phyloP scores from a whole-genome alignment of 129 eudicot genomes.

The Saposhnikovia divaricata region DNA sequence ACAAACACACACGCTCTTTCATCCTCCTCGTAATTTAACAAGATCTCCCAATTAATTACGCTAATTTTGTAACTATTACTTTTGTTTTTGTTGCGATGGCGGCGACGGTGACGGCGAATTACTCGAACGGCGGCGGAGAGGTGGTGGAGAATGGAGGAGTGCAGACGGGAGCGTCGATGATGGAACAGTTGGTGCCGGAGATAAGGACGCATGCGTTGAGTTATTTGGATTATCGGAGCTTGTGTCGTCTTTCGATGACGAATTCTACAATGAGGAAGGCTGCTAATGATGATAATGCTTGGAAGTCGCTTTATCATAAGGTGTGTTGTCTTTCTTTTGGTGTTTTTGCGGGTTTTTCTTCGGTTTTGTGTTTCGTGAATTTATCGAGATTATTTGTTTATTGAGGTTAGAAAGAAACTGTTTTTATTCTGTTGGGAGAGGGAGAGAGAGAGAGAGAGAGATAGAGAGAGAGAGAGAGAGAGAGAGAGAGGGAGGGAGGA shows the following conservation, averaged over 20 bases:
- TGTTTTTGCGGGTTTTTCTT: not conserved
- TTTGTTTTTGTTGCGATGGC: conserved; percentile 5
- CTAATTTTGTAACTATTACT: not conserved
- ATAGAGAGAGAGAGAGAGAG: no score
- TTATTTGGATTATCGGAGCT: conserved; percentile 86
- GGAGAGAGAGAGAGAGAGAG: no score
- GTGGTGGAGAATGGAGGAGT: conserved; percentile 44
- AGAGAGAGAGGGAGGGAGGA: no score
- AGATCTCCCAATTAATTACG: not conserved
- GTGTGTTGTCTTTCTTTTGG: conserved; percentile 13
- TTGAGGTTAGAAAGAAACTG: no score
- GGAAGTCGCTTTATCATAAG: conserved; percentile 96
- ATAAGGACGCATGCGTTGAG: conserved; percentile 89
- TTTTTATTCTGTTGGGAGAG: not conserved
- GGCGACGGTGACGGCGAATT: conserved; percentile 32
- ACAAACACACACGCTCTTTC: not conserved
- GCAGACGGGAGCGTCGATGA: conserved; percentile 84
- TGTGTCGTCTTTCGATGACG: conserved; percentile 85
- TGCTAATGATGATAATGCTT: conserved; percentile 97
- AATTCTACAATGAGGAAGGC: conserved; percentile 87
- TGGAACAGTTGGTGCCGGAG: conserved; percentile 98
- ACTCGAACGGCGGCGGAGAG: conserved; percentile 29
- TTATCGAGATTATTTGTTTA: not conserved
- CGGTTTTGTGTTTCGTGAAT: not conserved
- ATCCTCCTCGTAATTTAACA: not conserved